Evolutionary conservation across 768 basidiomycete genomes (phyloP), one percentile per base, ranked within the genome.

Genomic region (Serpula lacrymans): DNA sequence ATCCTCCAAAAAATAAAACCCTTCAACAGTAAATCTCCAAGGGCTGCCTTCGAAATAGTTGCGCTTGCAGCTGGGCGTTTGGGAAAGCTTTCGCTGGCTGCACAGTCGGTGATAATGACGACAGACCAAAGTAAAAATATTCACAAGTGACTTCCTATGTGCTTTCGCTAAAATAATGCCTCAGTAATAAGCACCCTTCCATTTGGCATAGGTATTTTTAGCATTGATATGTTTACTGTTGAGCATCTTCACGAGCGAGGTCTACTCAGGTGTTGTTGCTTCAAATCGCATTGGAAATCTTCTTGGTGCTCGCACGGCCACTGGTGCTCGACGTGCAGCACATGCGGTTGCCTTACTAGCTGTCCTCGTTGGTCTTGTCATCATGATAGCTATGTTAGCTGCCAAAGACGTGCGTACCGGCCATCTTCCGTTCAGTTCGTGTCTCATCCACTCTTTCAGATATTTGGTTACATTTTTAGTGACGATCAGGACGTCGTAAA

Each of bases 11-110:
- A 24, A 5, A 10, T 25, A 9, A 18, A 18, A n/a, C 3, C n/a
- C 6, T 34, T 25, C 23, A n/a, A 43, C 30, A 30, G 45, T 33
- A 22, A 31, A 43, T 28, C 23, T 38, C 43, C 17, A 39, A 86
- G 85, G 85, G 82, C 81, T 31, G 82, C 85, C 1, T 89, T 88
- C 48, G 87, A 89, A 54, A 85, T 88, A 27, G 86, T 88, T 9
- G 84, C 87, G 4, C 64, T 89, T 17, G 82, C 83, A 13, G 87
- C 87, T 3, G 87, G 84, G 4, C 70, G 77, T 14, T 67, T 89
- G 3, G 86, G 85, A 6, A 54, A 71, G n/a, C 55, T 84, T 23
- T 66, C 83, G 1, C 69, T 88, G 25, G 84, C 83, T 3, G 85
- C 83, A 2, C 87, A 89, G 49, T 81, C 82, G 0, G 78, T 85